Evolutionary conservation across 2,329 filamentous ascomycete genomes (phyloP).

Genomic region (Diaporthe citri): DNA sequence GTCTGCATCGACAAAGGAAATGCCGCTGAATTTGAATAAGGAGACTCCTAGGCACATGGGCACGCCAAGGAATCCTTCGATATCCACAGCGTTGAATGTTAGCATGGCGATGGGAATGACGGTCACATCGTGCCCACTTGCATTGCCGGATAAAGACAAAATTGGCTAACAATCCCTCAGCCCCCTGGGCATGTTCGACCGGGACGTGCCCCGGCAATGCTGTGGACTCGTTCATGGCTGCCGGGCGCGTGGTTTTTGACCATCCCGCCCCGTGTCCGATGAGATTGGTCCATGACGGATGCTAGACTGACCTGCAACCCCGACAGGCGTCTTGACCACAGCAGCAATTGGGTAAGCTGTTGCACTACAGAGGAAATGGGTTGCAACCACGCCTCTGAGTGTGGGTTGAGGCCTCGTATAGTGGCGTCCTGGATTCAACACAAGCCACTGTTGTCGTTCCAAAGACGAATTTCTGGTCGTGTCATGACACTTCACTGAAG

Average conservation of each 20-base stretch:
- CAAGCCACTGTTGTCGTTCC: not conserved
- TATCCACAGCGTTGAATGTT: not conserved
- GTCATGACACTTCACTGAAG: not conserved
- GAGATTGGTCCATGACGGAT: slow-evolving; percentile 11
- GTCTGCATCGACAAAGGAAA: not conserved
- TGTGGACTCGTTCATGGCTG: not conserved
- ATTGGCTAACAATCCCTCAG: slow-evolving; percentile 16
- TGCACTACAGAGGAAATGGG: no score
- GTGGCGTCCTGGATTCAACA: no score
- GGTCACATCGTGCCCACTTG: slow-evolving; percentile 22
- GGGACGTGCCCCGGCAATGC: not conserved
- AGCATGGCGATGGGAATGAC: slow-evolving; percentile 10
- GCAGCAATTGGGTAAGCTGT: not conserved
- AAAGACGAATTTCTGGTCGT: not conserved
- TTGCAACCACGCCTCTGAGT: no score
- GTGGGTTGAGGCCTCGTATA: no score
- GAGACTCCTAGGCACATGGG: not conserved
- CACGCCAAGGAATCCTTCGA: slow-evolving; percentile 30
- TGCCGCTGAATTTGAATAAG: not conserved
- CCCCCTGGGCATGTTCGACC: not conserved
- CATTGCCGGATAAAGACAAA: slow-evolving; percentile 13
- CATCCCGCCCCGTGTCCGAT: slow-evolving; percentile 19
- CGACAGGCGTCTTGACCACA: not conserved
- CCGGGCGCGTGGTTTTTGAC: slow-evolving; percentile 1
- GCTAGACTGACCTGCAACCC: not conserved